Percentiles rank a stretch among this genome's conserved stretches.
These are phyloP conservation scores for Cicer pinnatifidum DNA, from an alignment of 306 rosid genomes.

Conservation along the genomic window DNA sequence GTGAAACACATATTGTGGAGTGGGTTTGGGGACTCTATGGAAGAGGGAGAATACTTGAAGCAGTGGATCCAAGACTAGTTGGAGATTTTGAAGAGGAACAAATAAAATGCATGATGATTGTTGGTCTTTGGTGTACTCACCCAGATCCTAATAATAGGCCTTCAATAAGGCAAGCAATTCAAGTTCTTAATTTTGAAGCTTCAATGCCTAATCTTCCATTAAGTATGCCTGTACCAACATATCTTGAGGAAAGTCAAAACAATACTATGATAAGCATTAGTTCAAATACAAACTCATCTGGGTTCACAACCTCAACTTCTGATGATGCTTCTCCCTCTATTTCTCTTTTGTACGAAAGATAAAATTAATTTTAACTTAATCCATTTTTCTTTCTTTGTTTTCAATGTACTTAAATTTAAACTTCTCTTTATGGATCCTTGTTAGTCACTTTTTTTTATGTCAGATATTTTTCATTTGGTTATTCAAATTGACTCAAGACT, in stretches of 20 bases:
- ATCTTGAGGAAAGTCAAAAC: constrained; percentile 7
- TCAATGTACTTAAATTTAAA: not conserved
- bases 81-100: constrained; percentile 43
- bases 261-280: constrained; percentile 9
- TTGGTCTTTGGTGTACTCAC: constrained; percentile 56
- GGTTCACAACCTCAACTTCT: constrained; percentile 20
- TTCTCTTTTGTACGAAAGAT: constrained; percentile 31
- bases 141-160: constrained; percentile 46
- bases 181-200: constrained; percentile 47
- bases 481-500: not conserved
- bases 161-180: constrained; percentile 47
- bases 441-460: constrained; percentile 1
- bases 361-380: not conserved
- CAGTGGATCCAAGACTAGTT: constrained; percentile 40
- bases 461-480: not conserved
- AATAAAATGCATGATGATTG: constrained; percentile 45
- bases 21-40: constrained; percentile 60
- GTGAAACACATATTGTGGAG: constrained; percentile 40
- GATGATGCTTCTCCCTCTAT: constrained; percentile 41
- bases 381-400: constrained; percentile 10
- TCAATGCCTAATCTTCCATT: constrained; percentile 42
- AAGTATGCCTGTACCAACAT: constrained; percentile 40
- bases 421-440: not conserved
- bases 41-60: constrained; percentile 41
- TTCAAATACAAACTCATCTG: constrained; percentile 34